Conservation (phyloP, 192 early-diverging fungal genomes). For the Coemansia sp. region DNA sequence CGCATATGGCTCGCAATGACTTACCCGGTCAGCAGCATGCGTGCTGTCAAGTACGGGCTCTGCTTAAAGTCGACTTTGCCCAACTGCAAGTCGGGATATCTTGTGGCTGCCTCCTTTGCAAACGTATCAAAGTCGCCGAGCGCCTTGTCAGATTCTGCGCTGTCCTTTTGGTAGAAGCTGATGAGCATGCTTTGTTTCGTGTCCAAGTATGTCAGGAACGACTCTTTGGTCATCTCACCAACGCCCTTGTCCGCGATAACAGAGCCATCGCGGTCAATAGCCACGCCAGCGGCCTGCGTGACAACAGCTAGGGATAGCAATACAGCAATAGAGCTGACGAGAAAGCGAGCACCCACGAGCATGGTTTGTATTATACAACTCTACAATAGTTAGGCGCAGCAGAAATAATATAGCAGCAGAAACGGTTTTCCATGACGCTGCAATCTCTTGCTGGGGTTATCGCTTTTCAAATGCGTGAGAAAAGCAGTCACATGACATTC, state of each 20-base stretch:
- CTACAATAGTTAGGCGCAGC: not conserved
- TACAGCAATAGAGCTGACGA: slow-evolving; percentile 11
- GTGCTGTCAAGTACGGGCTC: slow-evolving; percentile 48
- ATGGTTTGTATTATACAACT: slow-evolving; percentile 3
- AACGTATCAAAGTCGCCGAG: slow-evolving; percentile 23
- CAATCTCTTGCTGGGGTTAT: not conserved
- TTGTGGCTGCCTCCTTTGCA: slow-evolving; percentile 15
- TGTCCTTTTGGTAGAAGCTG: slow-evolving; percentile 24
- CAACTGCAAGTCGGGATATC: slow-evolving; percentile 32
- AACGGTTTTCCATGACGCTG: not conserved
- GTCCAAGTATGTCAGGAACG: slow-evolving; percentile 25
- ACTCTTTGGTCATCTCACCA: slow-evolving; percentile 23
- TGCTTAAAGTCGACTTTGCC: slow-evolving; percentile 37
- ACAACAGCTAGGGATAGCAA: not conserved
- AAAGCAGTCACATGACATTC: not conserved
- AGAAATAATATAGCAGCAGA: not conserved
- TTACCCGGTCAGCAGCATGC: slow-evolving; percentile 41
- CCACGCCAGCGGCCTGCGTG: not conserved
- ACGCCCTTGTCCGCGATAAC: slow-evolving; percentile 1
- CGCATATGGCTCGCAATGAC: not conserved
- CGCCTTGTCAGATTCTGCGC: slow-evolving; percentile 25
- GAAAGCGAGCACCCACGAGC: not conserved
- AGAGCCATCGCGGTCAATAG: slow-evolving; percentile 7
- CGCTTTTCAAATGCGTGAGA: not conserved
- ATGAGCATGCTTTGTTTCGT: slow-evolving; percentile 32